Conservation (phyloP, 257 asterid genomes). For the Cynanchum wilfordii region DNA sequence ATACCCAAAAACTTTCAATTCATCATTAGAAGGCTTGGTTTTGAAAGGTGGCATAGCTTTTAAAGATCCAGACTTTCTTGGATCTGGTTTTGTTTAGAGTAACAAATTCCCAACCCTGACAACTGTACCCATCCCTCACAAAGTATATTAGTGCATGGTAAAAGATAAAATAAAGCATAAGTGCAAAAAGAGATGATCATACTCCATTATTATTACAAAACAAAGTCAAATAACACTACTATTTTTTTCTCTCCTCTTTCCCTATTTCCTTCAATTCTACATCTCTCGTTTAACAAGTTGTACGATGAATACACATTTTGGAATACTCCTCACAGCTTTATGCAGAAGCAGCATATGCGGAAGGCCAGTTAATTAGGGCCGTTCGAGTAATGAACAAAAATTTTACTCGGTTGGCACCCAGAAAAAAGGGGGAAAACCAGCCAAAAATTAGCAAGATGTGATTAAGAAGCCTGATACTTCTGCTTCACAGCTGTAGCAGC, state of each 20-base stretch:
- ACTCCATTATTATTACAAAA: slow-evolving; percentile 3
- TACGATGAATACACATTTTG: background rate
- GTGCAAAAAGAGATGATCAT: background rate
- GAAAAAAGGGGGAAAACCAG: slow-evolving; percentile 25
- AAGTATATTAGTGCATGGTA: background rate
- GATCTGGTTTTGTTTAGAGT: no score
- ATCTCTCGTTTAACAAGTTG: slow-evolving; percentile 4
- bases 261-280: background rate
- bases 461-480: slow-evolving; percentile 28
- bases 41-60: no score
- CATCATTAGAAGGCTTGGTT: no score
- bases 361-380: slow-evolving; percentile 21
- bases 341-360: slow-evolving; percentile 34
- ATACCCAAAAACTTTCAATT: no score
- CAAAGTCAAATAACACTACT: background rate
- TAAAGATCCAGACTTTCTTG: no score
- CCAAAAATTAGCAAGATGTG: slow-evolving; percentile 18
- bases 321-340: slow-evolving; percentile 21
- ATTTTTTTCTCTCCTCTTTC: background rate
- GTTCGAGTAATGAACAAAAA: slow-evolving; percentile 16
- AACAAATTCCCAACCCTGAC: no score
- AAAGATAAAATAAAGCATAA: background rate
- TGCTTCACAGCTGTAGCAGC: slow-evolving; percentile 67
- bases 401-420: slow-evolving; percentile 24
- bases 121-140: no score